These are phyloP conservation scores for Paecilomyces variotii DNA, from an alignment of 2,329 filamentous ascomycete genomes.

Conservation along the genomic window DNA sequence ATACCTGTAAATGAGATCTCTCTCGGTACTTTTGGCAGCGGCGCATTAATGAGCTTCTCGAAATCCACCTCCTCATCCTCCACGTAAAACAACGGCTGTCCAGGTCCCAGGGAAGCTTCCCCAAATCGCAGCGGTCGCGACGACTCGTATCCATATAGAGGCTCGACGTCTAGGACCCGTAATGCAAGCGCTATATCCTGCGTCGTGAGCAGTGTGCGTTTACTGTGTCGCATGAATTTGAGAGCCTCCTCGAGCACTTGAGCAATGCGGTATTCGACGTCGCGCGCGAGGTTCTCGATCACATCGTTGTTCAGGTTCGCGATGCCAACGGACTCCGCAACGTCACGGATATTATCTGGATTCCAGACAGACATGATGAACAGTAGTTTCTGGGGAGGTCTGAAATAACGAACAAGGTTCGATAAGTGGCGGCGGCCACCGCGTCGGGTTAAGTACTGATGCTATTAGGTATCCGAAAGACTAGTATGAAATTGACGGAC, in stretches of 20 bases:
- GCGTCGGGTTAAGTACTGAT: not conserved
- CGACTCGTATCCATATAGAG: slow-evolving; percentile 92
- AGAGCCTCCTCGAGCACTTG: slow-evolving; percentile 90
- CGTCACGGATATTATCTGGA: slow-evolving; percentile 87
- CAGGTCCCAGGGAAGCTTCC: slow-evolving; percentile 85
- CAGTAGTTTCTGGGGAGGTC: not conserved
- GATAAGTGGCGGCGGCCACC: not conserved
- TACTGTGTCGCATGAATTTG: slow-evolving; percentile 90
- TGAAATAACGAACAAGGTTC: not conserved
- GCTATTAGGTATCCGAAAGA: not conserved
- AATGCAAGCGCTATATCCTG: slow-evolving; percentile 84
- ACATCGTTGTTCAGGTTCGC: slow-evolving; percentile 73
- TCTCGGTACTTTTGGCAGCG: slow-evolving; percentile 85
- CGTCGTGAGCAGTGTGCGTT: slow-evolving; percentile 78
- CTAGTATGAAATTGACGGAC: not conserved
- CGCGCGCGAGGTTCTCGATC: slow-evolving; percentile 77
- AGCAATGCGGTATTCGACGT: slow-evolving; percentile 89
- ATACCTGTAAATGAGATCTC: slow-evolving; percentile 86
- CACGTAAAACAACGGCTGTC: slow-evolving; percentile 92
- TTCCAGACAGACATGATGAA: slow-evolving; percentile 70
- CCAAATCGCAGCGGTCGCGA: slow-evolving; percentile 83
- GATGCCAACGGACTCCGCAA: slow-evolving; percentile 93
- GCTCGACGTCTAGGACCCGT: slow-evolving; percentile 81
- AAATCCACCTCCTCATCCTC: slow-evolving; percentile 99
- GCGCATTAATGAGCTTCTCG: slow-evolving; percentile 96